Conservation (phyloP, 306 rosid genomes). For the Quercus variabilis region DNA sequence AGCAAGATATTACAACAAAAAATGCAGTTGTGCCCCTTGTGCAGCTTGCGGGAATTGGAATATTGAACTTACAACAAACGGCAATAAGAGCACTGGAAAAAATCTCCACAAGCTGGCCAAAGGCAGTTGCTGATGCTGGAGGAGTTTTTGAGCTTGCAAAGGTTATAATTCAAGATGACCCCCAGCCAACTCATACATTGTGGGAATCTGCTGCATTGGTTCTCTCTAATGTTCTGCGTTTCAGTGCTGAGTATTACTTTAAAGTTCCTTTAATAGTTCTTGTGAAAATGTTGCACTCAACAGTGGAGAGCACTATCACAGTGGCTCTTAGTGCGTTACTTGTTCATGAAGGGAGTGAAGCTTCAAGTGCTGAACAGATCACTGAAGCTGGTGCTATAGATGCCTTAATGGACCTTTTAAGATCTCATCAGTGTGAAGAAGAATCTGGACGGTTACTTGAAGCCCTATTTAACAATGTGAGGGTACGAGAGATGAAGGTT, state of each 20-base stretch:
- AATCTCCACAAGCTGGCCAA: conserved; percentile 87
- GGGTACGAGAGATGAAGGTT: conserved; percentile 87
- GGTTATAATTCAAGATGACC: conserved; percentile 94
- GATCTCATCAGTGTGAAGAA: conserved; percentile 97
- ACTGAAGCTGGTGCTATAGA: conserved; percentile 87
- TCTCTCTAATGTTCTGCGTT: conserved; percentile 76
- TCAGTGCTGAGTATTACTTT: conserved; percentile 76
- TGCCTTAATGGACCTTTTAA: conserved; percentile 74
- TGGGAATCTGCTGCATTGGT: conserved; percentile 98
- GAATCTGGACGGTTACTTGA: conserved; percentile 83
- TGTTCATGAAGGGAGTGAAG: conserved; percentile 73
- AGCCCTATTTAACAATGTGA: conserved; percentile 81
- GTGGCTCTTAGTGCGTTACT: conserved; percentile 73
- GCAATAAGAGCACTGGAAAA: conserved; percentile 89
- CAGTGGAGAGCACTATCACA: conserved; percentile 65
- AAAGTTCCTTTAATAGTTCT: conserved; percentile 95
- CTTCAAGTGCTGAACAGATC: conserved; percentile 85
- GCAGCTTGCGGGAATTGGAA: conserved; percentile 98
- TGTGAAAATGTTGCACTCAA: conserved; percentile 86
- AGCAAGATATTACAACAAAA: conserved; percentile 92
- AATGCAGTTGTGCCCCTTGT: conserved; percentile 95
- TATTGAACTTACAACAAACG: conserved; percentile 89
- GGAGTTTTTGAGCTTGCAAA: conserved; percentile 94
- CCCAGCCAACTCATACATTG: conserved; percentile 83
- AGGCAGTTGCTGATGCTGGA: conserved; percentile 97